Evolutionary conservation across 2,329 filamentous ascomycete genomes (phyloP).

Genomic region (Fusarium torreyae): DNA sequence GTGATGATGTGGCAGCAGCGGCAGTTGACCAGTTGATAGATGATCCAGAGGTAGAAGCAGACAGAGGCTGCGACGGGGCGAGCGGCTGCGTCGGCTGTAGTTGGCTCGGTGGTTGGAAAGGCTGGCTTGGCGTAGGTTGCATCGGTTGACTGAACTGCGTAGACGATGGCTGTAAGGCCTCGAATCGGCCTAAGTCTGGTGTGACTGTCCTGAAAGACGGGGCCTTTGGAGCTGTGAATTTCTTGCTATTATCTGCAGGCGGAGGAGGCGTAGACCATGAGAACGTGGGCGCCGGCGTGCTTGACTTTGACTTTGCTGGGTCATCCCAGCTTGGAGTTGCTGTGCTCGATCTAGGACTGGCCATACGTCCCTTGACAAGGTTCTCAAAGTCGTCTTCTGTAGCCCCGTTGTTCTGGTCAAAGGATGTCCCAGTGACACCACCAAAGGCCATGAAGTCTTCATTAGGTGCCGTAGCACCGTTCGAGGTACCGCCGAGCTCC

Average conservation of each 20-base stretch:
- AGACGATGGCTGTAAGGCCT: slow-evolving; percentile 69
- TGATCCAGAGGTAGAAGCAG: slow-evolving; percentile 49
- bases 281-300: slow-evolving; percentile 67
- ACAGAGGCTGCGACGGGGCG: slow-evolving; percentile 35
- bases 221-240: slow-evolving; percentile 44
- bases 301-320: slow-evolving; percentile 54
- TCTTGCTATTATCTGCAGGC: slow-evolving; percentile 56
- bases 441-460: slow-evolving; percentile 81
- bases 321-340: slow-evolving; percentile 66
- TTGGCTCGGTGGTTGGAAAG: slow-evolving; percentile 50
- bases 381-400: slow-evolving; percentile 86
- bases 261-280: slow-evolving; percentile 76
- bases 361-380: slow-evolving; percentile 80
- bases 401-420: slow-evolving; percentile 67
- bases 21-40: slow-evolving; percentile 68
- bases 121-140: slow-evolving; percentile 58
- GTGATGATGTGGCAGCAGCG: slow-evolving; percentile 61
- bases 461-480: slow-evolving; percentile 64
- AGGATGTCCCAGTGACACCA: slow-evolving; percentile 73
- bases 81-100: slow-evolving; percentile 43
- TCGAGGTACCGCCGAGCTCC: slow-evolving; percentile 78
- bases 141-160: slow-evolving; percentile 76
- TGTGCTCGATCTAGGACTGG: slow-evolving; percentile 58
- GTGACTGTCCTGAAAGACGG: slow-evolving; percentile 70
- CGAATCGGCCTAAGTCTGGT: slow-evolving; percentile 70